phyloP scores from a whole-genome alignment of 768 basidiomycete genomes.

The Plicaturopsis crispa region DNA sequence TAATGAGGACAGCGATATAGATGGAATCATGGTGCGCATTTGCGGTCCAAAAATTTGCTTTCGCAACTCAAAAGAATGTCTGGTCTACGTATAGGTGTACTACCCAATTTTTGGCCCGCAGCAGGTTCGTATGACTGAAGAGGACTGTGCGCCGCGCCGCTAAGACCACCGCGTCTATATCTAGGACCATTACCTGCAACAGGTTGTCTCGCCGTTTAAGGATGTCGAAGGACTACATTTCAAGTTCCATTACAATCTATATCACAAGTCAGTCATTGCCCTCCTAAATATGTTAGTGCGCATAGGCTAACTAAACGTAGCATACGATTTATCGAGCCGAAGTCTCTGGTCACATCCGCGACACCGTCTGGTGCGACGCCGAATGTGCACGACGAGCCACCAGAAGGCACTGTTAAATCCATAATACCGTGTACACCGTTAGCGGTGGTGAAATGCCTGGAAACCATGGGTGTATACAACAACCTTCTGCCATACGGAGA shows the following conservation, averaged over 20 bases:
- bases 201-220: constrained; percentile 92
- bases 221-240: constrained; percentile 97
- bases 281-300: background rate
- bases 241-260: constrained; percentile 92
- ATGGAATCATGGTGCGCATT: constrained; percentile 87
- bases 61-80: too few species aligned
- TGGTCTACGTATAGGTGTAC: constrained; percentile 62
- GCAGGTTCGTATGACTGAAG: constrained; percentile 53
- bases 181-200: constrained; percentile 95
- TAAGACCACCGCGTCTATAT: constrained; percentile 5
- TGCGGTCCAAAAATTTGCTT: constrained; percentile 2
- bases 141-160: constrained; percentile 4
- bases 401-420: constrained; percentile 86
- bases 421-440: constrained; percentile 97
- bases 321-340: constrained; percentile 86
- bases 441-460: constrained; percentile 92
- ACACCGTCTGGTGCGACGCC: constrained; percentile 19
- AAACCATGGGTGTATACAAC: constrained; percentile 90
- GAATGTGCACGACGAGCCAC: constrained; percentile 53
- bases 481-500: constrained; percentile 88
- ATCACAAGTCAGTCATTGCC: constrained; percentile 69
- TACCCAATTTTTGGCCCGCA: constrained; percentile 92
- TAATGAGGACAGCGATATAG: constrained; percentile 76
- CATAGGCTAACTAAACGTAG: constrained; percentile 30
- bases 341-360: constrained; percentile 46